These are phyloP conservation scores for Morella rubra DNA, from an alignment of 306 rosid genomes.

Conservation along the genomic window DNA sequence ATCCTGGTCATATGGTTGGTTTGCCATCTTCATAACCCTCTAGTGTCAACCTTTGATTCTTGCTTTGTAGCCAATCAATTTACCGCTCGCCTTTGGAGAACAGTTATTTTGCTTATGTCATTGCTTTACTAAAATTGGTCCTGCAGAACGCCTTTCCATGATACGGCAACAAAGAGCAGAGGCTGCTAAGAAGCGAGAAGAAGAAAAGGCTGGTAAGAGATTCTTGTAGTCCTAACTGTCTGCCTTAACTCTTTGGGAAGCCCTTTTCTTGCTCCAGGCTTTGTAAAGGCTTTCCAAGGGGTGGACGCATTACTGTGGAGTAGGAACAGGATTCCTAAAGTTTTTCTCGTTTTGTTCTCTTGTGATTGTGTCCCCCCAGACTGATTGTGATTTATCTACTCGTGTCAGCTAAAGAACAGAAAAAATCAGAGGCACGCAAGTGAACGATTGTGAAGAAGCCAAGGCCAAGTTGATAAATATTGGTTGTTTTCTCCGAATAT, in stretches of 20 bases:
- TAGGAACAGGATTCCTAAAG: background rate
- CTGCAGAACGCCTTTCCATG: constrained; percentile 18
- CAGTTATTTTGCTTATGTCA: background rate
- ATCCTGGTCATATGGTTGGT: background rate
- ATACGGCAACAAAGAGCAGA: constrained; percentile 62
- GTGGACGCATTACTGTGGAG: background rate
- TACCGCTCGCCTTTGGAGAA: background rate
- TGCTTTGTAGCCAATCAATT: background rate
- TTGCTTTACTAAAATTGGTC: background rate
- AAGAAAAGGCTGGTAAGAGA: constrained; percentile 50
- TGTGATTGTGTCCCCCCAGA: background rate
- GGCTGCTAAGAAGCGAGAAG: constrained; percentile 60
- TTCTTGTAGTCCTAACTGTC: constrained; percentile 1
- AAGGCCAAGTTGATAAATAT: background rate
- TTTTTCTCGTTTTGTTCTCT: background rate
- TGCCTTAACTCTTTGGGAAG: background rate
- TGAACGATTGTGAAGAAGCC: constrained; percentile 18
- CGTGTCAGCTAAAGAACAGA: constrained; percentile 52
- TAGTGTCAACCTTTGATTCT: background rate
- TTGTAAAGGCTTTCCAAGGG: background rate
- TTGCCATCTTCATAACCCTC: background rate
- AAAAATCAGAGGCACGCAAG: constrained; percentile 55
- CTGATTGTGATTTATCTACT: background rate
- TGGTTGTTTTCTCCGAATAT: constrained; percentile 1
- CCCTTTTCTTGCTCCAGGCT: background rate